phyloP scores from a whole-genome alignment of 345 rosid genomes.

The Hirschfeldia incana region DNA sequence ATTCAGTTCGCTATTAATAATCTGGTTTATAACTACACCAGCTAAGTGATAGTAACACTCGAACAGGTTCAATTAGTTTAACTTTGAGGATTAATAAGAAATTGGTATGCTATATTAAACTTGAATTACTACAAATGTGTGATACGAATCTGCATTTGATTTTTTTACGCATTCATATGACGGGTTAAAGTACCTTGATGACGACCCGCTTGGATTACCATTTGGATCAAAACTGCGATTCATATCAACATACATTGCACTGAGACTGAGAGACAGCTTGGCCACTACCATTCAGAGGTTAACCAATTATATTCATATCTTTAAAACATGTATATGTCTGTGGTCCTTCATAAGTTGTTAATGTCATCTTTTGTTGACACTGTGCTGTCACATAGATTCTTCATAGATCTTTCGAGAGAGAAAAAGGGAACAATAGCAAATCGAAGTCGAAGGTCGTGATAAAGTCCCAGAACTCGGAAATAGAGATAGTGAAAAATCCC shows the following conservation, averaged over 20 bases:
- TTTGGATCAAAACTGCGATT: slow-evolving; percentile 6
- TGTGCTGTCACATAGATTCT: slow-evolving; percentile 30
- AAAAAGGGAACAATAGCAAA: no score
- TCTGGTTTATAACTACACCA: not conserved
- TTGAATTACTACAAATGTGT: not conserved
- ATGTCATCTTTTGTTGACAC: slow-evolving; percentile 25
- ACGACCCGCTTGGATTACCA: not conserved
- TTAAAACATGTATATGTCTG: slow-evolving; percentile 26
- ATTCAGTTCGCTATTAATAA: not conserved
- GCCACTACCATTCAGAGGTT: slow-evolving; percentile 28
- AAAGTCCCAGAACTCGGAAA: slow-evolving; percentile 11
- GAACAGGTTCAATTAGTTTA: not conserved
- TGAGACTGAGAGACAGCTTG: slow-evolving; percentile 34
- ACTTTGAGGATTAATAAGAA: not conserved
- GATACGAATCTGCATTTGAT: not conserved
- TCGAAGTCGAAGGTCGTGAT: not conserved
- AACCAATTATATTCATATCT: slow-evolving; percentile 29
- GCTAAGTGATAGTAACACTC: not conserved
- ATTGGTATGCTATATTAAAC: not conserved
- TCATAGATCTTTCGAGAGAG: slow-evolving; percentile 12
- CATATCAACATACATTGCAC: slow-evolving; percentile 26
- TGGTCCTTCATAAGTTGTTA: slow-evolving; percentile 29
- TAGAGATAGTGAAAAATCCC: not conserved
- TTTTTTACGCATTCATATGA: not conserved
- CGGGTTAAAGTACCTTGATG: not conserved